Percentiles rank a stretch among this genome's conserved stretches.
Conservation (phyloP, 2,329 filamentous ascomycete genomes). For the Trichoderma breve region DNA sequence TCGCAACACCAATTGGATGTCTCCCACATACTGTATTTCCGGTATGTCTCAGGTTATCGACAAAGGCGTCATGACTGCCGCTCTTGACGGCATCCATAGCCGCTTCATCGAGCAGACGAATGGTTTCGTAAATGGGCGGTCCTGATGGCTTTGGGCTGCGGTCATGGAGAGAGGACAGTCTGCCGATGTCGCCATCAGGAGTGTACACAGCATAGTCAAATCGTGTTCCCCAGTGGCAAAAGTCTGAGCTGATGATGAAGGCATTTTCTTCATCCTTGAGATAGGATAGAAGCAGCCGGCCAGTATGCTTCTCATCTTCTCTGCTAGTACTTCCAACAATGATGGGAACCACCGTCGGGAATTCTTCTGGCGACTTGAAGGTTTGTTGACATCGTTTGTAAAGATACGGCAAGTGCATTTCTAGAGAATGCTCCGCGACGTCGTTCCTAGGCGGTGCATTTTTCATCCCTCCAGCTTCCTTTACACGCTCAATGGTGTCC, state of each 20-base stretch:
- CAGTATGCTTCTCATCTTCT: constrained; percentile 65
- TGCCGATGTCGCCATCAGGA: constrained; percentile 40
- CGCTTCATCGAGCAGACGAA: constrained; percentile 72
- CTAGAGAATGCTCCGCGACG: constrained; percentile 84
- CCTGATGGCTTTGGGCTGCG: constrained; percentile 35
- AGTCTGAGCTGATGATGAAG: constrained; percentile 91
- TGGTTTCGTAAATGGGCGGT: constrained; percentile 76
- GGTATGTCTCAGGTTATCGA: constrained; percentile 66
- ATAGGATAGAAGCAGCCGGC: constrained; percentile 72
- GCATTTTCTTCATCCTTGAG: constrained; percentile 71
- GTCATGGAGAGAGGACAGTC: constrained; percentile 39
- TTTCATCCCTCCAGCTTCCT: too few relatives aligned
- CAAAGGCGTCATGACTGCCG: constrained; percentile 68
- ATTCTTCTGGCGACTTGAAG: constrained; percentile 50
- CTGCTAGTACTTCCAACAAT: constrained; percentile 73
- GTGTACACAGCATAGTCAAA: constrained; percentile 80
- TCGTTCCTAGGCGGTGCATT: too few relatives aligned
- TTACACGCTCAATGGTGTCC: constrained; percentile 50
- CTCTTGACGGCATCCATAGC: constrained; percentile 84
- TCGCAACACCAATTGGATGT: constrained; percentile 89
- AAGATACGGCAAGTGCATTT: constrained; percentile 95
- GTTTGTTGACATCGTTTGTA: constrained; percentile 67
- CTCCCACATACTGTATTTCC: constrained; percentile 91
- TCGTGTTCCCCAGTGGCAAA: constrained; percentile 89
- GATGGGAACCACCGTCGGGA: constrained; percentile 78